Base-by-base conservation (phyloP, 306 rosid genomes). In the Casuarina glauca region DNA sequence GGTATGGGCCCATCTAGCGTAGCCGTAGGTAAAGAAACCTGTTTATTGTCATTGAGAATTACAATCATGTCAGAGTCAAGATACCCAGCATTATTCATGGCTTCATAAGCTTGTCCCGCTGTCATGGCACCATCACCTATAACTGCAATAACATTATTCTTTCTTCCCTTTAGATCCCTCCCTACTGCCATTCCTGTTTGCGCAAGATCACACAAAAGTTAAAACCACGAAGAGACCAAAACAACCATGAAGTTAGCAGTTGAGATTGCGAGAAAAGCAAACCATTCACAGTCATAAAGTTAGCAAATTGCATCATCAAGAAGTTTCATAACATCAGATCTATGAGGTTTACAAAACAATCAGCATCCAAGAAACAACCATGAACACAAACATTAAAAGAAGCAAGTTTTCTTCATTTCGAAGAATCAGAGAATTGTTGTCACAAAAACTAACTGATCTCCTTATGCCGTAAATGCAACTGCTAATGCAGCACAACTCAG, bases 101-200 rank as follows among this genome's bases (percentile, higher is more conserved):
- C 99, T 86, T 96, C 97, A 84, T 96, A 96, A 69, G 99, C 99
- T 85, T 96, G 99, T 36, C 99, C 98, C 6, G 99, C 99, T 4
- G 99, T 96, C 99, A 96, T 96, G 70, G 99, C 99, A 68, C 99
- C 97, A 67, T 96, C 99, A 61, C 99, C 99, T 39, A 96, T 96
- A 35, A 96, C 91, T 12, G 98, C 93, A 79, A 93, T 79, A 13
- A 96, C 98, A 7, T 93, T 69, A 74, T 93, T 96, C 79, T 86
- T 88, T 70, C 78, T 80, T 80, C 94, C 97, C 86, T 88, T 90
- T 55, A 96, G 81, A 90, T 96, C 99, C 75, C 98, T 90, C 82
- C 98, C 98, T 54, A 96, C 96, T 39, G 98, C 99, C 99, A 96
- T 96, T 61, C 99, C 98, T 95, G 86, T 82, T 69, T 69, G 49